Base-by-base conservation (phyloP, 306 rosid genomes). In the Cicer arietinum region DNA sequence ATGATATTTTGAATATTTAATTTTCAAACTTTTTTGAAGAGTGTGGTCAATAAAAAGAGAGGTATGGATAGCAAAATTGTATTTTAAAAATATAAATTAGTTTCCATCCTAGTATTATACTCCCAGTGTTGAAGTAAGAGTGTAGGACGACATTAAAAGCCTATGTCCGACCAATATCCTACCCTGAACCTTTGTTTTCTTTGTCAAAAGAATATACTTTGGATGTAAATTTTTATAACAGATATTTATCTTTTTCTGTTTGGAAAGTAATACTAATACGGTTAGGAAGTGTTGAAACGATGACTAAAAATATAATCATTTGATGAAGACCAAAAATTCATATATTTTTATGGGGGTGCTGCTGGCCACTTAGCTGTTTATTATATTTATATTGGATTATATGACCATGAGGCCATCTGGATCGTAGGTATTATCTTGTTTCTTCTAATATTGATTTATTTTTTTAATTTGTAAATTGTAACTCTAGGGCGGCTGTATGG, bases 401-500 rank as follows among this genome's bases (percentile, higher is more conserved):
- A 22, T 12, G 63, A 58, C 41, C 11, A 58, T 14, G 30, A 58
- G 42, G 8, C 42, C 64, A 20, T 58, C 7, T 58, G 64, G 39
- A 25, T 58, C 5, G 41, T 58, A 58, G 42, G 11, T 6, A 59
- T 30, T 30, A 16, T 30, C 17, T 59, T 60, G 18, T 25, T 59
- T 59, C 44, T 30, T 60, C 6, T 57, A 22, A n/a, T 50, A 13
- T 1, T 43, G 7, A 51, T 30, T 30, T 3, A 30, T 30, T 30
- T 4, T 3, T 25, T 25, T 6, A 14, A 51, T 5, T 50, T 6
- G 18, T 14, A 14, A 14, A 14, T 14, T 14, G 16, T 16, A 51
- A 51, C 18, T 51, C 62, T 60, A 35, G 66, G 66, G 66, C 66
- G 66, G 66, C 44, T 35, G 44, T 59, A 35, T 6, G 66, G 18